Base-by-base conservation (phyloP, 257 asterid species). In the Misopates orontium region DNA sequence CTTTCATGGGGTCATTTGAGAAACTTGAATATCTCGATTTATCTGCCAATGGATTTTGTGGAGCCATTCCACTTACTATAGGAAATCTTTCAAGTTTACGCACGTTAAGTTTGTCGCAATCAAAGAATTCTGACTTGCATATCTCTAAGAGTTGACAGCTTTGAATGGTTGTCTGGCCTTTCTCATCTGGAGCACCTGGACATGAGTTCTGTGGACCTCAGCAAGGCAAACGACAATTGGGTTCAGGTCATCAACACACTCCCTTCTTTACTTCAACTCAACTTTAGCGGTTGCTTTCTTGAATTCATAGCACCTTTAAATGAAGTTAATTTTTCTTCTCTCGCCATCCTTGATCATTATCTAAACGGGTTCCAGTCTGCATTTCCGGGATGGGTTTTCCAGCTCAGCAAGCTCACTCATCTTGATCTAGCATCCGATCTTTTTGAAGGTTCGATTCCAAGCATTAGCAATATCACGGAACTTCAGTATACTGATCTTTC, bases 41-140 rank as follows among this genome's bases (percentile, higher is more conserved):
- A n/a, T 69, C 74, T 1, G 4, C 1, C 4, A 24, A 53, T 13
- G 62, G 61, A 23, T 69, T 69, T 20, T 2, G 21, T 23, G 44
- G 32, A 0, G 13, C 17, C 20, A 51, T 60, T 44, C 56, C 62
- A 7, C 51, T 31, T 50, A 18, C 41, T 13, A 42, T 69, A 4
- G 68, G 74, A 7, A 69, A 69, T 21, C 74, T 60, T n/a, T 60
- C 74, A 22, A 58, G 18, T 60, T 50, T 69, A 22, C 68, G 12
- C n/a, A 22, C 62, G 10, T 44, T 60, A 14, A 44, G 48, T 3
- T 8, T 69, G 31, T 18, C 19, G 14, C 24, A n/a, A n/a, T 8
- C 19, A 5, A 15, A 2, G 18, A 32, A 2, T 28, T 7, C 36
- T 28, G 7, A n/a, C n/a, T n/a, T n/a, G n/a, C n/a, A n/a, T n/a